These are phyloP conservation scores for Macroventuria anomochaeta DNA, from an alignment of 2,329 filamentous ascomycete genomes.

Conservation along the genomic window DNA sequence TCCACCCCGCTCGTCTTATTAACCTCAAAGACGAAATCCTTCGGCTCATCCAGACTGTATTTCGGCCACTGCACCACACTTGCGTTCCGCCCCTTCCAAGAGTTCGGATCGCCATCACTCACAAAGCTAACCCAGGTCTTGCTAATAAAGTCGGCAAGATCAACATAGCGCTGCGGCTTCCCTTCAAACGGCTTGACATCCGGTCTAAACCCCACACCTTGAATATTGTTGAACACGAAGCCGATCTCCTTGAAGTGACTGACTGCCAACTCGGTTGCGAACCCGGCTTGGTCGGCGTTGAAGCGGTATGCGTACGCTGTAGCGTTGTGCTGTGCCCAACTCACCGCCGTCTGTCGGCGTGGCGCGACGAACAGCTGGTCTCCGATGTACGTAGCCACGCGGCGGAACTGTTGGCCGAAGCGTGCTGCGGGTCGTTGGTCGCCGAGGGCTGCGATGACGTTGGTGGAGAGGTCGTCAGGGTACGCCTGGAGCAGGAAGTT, in stretches of 20 bases:
- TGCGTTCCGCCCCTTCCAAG: neutral
- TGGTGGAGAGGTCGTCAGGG: constrained; percentile 22
- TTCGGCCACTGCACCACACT: constrained; percentile 16
- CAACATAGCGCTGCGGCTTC: constrained; percentile 39
- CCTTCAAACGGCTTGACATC: constrained; percentile 31
- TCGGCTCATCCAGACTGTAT: constrained; percentile 29
- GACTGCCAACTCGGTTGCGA: constrained; percentile 50
- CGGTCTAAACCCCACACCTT: constrained; percentile 49
- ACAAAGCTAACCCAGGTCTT: constrained; percentile 51
- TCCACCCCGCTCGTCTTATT: constrained; percentile 44
- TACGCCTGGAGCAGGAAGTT: constrained; percentile 21
- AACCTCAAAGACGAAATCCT: constrained; percentile 53
- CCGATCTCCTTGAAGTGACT: constrained; percentile 59
- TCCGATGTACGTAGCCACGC: constrained; percentile 55
- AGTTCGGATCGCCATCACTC: constrained; percentile 43
- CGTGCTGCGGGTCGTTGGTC: constrained; percentile 16
- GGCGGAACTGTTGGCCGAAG: constrained; percentile 56
- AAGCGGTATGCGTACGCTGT: constrained; percentile 66
- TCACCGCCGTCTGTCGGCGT: constrained; percentile 57
- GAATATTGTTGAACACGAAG: constrained; percentile 51
- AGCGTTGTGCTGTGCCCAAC: constrained; percentile 54
- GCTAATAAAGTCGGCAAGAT: constrained; percentile 49
- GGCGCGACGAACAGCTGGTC: constrained; percentile 62
- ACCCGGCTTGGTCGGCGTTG: constrained; percentile 55
- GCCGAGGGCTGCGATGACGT: constrained; percentile 22